phyloP scores from a whole-genome alignment of 257 asterid genomes.

The Asclepias syriaca region DNA sequence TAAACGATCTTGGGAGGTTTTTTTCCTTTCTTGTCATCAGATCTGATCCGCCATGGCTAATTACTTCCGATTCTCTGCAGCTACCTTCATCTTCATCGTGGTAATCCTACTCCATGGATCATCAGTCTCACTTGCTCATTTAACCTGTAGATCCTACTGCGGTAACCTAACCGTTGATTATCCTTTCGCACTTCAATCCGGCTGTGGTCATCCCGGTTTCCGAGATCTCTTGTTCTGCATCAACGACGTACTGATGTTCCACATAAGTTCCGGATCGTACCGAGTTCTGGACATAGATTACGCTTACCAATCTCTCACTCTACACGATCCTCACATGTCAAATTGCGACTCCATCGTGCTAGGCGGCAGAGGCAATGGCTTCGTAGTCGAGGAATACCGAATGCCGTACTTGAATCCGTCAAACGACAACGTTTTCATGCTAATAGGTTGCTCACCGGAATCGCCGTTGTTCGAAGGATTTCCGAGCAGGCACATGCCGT shows the following conservation, averaged over 20 bases:
- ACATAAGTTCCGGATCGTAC: conserved; percentile 80
- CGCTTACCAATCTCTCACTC: conserved; percentile 60
- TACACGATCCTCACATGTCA: conserved; percentile 94
- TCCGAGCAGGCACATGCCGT: conserved; percentile 61
- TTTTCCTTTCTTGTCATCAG: conserved; percentile 5
- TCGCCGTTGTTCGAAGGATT: conserved; percentile 70
- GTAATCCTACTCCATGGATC: conserved; percentile 17
- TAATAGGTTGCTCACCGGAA: conserved; percentile 61
- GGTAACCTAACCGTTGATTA: conserved; percentile 78
- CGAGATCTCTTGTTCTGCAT: conserved; percentile 82
- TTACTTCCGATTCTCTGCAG: conserved; percentile 17
- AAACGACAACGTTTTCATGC: conserved; percentile 74
- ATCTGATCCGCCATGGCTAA: conserved; percentile 36
- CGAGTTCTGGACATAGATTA: conserved; percentile 84
- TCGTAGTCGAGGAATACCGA: conserved; percentile 75
- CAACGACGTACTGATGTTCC: conserved; percentile 81
- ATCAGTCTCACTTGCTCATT: conserved; percentile 23
- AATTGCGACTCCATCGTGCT: conserved; percentile 60
- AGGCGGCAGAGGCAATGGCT: conserved; percentile 85
- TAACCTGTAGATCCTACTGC: conserved; percentile 68
- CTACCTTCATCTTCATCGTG: conserved; percentile 18
- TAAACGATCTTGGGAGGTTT: background rate
- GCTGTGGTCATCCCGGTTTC: conserved; percentile 86
- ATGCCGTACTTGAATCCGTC: conserved; percentile 59
- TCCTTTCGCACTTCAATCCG: conserved; percentile 68